These are phyloP conservation scores for Clonostachys chloroleuca DNA, from an alignment of 2,329 filamentous ascomycete species.

Conservation along the genomic window DNA sequence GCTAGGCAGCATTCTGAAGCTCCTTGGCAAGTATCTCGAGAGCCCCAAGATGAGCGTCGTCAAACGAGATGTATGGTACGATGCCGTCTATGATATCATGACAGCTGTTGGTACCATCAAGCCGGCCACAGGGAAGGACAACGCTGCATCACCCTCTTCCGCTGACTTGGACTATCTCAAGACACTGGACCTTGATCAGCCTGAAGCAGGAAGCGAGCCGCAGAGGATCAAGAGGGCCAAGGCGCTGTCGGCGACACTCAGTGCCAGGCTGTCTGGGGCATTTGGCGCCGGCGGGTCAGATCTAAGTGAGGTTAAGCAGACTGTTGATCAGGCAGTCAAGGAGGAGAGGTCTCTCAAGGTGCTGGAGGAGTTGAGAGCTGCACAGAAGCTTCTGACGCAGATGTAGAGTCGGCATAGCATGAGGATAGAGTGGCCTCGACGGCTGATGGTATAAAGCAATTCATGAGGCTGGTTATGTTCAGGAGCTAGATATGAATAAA, in stretches of 20 bases:
- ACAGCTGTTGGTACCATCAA: background rate
- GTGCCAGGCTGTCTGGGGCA: constrained; percentile 33
- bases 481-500: too few relatives aligned
- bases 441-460: too few relatives aligned
- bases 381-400: too few relatives aligned
- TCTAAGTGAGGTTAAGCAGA: constrained; percentile 20
- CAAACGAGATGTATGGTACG: constrained; percentile 48
- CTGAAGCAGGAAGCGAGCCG: constrained; percentile 43
- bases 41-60: constrained; percentile 32
- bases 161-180: constrained; percentile 29
- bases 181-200: constrained; percentile 39
- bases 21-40: constrained; percentile 33
- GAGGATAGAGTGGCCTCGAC: too few relatives aligned
- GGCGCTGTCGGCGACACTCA: constrained; percentile 34
- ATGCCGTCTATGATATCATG: constrained; percentile 40
- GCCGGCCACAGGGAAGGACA: constrained; percentile 3
- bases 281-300: constrained; percentile 26
- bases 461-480: too few relatives aligned
- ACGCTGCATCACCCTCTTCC: constrained; percentile 12
- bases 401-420: too few relatives aligned
- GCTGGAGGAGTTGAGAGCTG: constrained; percentile 31
- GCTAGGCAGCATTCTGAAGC: constrained; percentile 30
- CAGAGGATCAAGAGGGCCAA: constrained; percentile 44
- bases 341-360: constrained; percentile 40
- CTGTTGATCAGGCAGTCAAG: constrained; percentile 24